Evolutionary conservation across 2,329 filamentous ascomycete species (phyloP).

Genomic region (Fusarium cyanostomum): DNA sequence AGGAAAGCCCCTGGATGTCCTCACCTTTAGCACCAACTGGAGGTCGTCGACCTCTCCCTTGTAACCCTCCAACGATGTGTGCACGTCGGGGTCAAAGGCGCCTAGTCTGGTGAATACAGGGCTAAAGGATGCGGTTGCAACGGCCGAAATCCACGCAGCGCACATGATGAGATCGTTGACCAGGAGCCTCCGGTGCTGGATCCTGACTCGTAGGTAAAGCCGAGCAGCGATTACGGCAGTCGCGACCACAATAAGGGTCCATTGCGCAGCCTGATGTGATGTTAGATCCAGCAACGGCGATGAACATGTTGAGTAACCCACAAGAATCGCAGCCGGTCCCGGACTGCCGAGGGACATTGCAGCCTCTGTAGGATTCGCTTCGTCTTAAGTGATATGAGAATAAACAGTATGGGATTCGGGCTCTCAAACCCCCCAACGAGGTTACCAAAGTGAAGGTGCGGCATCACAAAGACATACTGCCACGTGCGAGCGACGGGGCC

Average conservation of each 20-base stretch:
- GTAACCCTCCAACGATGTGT: conserved; percentile 12
- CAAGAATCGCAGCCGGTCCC: no score
- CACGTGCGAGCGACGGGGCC: no score
- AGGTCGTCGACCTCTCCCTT: background rate
- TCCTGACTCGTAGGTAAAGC: conserved; percentile 24
- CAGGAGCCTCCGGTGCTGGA: conserved; percentile 23
- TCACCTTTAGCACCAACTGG: conserved; percentile 14
- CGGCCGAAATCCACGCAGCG: conserved; percentile 22
- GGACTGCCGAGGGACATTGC: no score
- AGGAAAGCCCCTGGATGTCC: background rate
- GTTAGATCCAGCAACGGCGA: no score
- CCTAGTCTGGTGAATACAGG: conserved; percentile 7
- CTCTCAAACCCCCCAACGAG: no score
- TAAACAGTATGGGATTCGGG: no score
- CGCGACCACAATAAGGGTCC: conserved; percentile 9
- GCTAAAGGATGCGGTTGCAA: conserved; percentile 9
- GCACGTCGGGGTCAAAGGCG: conserved; percentile 23
- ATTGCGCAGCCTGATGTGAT: no score
- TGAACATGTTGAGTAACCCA: no score
- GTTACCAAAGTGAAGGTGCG: no score
- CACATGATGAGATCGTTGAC: conserved; percentile 32
- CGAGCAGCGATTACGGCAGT: conserved; percentile 23
- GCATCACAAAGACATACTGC: no score
- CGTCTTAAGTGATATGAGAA: no score
- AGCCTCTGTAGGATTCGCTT: no score